Base-by-base conservation (phyloP, 805 yeast species). In the Candida methanosorbosa region DNA sequence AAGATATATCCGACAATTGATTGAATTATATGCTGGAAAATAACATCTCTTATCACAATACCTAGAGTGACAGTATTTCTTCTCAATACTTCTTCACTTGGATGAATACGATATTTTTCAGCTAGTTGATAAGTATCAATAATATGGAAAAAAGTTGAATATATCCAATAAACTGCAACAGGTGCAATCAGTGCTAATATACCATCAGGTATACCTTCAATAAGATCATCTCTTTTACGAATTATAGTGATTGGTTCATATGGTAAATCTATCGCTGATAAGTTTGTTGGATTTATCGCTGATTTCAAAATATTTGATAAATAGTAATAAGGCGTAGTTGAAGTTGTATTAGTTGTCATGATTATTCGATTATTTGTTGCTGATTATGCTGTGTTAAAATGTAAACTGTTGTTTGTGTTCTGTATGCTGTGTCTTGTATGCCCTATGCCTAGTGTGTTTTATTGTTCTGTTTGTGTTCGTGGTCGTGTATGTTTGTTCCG, bases 51-150 rank as follows among this genome's bases (percentile, higher is more conserved):
- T 14, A 92, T 48, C 9, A 92, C 97, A 30, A 81, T 82, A 4
- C 49, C 34, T 36, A 77, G 59, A 0, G 83, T 52, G 6, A 85
- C 96, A 51, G 75, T 83, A 57, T 92, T 92, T 44, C 92, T 72
- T 33, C 71, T 54, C 22, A 66, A 48, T 37, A 86, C 85, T 54
- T 90, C 97, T 46, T 81, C 94, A 26, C 88, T 78, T 16, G 97
- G 88, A 56, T 92, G 98, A 34, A 92, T 86, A 45, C 97, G 70
- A 61, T 84, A 86, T 52, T 70, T 64, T 49, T 84, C 95, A 29
- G 88, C 85, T 43, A 86, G 62, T 51, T 84, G 73, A 45, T 69
- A 74, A 29, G 69, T 70, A 56, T 92, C 97, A 34, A 88, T 61
- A 8, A 81, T 40, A 52, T 81, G 86, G 69, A 83, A 92, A 41